These are phyloP conservation scores for Leishmania major DNA, from an alignment of 208 protist genomes.

Conservation along the genomic window DNA sequence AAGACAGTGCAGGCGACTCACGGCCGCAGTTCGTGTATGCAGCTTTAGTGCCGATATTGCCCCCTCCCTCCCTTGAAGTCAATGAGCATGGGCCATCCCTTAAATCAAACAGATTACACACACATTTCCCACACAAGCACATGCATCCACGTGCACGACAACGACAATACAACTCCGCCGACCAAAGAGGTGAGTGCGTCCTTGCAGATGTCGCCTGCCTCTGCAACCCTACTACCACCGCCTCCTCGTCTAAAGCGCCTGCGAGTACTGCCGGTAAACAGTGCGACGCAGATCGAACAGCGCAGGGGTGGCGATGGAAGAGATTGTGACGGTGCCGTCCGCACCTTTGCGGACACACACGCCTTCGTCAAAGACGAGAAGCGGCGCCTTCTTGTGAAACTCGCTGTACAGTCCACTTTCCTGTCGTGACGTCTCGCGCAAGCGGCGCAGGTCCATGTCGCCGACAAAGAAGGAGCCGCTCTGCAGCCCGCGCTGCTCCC, in stretches of 20 bases:
- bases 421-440: conserved; percentile 58
- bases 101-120: background rate
- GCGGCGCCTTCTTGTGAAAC: conserved; percentile 74
- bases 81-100: background rate
- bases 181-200: background rate
- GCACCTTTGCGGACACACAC: conserved; percentile 77
- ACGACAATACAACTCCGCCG: background rate
- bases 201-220: background rate
- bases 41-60: background rate
- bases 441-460: conserved; percentile 59
- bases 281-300: conserved; percentile 73
- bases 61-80: background rate
- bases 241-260: conserved; percentile 48
- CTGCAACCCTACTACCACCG: background rate
- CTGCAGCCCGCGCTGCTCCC: conserved; percentile 54
- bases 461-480: conserved; percentile 88
- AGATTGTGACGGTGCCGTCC: conserved; percentile 75
- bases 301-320: conserved; percentile 75
- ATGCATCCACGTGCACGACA: background rate
- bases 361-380: conserved; percentile 84
- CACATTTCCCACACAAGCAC: background rate
- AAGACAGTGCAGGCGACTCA: background rate
- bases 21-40: background rate
- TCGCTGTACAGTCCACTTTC: conserved; percentile 67
- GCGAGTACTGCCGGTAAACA: conserved; percentile 83